These are phyloP conservation scores for Xylaria telfairii DNA, from an alignment of 495 filamentous ascomycete species.

Conservation along the genomic window DNA sequence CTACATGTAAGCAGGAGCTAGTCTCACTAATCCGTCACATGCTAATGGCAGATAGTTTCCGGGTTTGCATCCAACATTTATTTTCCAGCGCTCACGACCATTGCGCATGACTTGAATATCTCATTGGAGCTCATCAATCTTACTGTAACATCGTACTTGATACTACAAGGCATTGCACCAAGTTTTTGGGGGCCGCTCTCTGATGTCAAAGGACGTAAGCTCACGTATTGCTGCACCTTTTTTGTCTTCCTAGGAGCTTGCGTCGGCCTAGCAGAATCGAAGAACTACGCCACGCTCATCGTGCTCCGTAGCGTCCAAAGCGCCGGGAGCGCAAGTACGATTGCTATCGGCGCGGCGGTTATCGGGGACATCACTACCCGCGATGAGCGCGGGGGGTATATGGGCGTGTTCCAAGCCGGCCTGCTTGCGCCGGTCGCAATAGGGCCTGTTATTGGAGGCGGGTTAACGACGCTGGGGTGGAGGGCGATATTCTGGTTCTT, in stretches of 20 bases:
- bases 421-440: slow-evolving; percentile 54
- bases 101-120: slow-evolving; percentile 50
- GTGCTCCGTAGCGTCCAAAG: slow-evolving; percentile 58
- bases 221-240: slow-evolving; percentile 54
- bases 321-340: slow-evolving; percentile 58
- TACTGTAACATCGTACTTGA: slow-evolving; percentile 59
- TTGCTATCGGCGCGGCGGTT: slow-evolving; percentile 62
- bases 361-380: slow-evolving; percentile 62
- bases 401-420: slow-evolving; percentile 61
- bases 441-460: slow-evolving; percentile 63
- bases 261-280: slow-evolving; percentile 54
- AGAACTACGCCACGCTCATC: slow-evolving; percentile 54
- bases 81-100: slow-evolving; percentile 56
- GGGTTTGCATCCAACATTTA: slow-evolving; percentile 61
- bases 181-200: slow-evolving; percentile 59
- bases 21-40: neutral
- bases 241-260: slow-evolving; percentile 55
- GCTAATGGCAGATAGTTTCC: slow-evolving; percentile 44
- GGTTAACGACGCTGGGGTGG: slow-evolving; percentile 60
- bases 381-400: slow-evolving; percentile 59
- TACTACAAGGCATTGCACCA: slow-evolving; percentile 60
- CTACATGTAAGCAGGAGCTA: slow-evolving; percentile 47
- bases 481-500: slow-evolving; percentile 65
- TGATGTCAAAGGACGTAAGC: slow-evolving; percentile 55
- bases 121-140: slow-evolving; percentile 54